Conservation (phyloP, 208 protist species). For the Leptomonas pyrrhocoris region DNA sequence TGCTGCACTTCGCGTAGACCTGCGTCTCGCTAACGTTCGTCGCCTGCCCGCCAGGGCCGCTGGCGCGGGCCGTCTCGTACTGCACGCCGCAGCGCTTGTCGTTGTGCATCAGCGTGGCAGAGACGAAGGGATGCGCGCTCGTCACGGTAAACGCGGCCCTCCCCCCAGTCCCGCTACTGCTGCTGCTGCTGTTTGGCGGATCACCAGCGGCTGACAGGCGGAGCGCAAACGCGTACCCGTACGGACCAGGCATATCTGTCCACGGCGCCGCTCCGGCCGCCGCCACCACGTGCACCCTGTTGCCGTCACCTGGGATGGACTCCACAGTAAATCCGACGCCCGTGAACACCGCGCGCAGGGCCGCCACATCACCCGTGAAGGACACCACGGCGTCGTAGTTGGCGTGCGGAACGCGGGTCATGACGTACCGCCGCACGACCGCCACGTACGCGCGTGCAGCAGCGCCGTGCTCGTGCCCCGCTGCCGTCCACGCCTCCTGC, state of each 20-base stretch:
- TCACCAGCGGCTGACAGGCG: conserved; percentile 20
- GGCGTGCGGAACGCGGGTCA: conserved; percentile 49
- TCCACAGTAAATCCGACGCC: conserved; percentile 44
- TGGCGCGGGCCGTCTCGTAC: conserved; percentile 82
- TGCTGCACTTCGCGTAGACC: conserved; percentile 76
- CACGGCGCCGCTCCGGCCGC: conserved; percentile 27
- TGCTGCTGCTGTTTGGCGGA: neutral
- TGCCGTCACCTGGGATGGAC: conserved; percentile 5
- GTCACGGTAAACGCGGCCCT: conserved; percentile 40
- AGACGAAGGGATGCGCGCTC: conserved; percentile 56
- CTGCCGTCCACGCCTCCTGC: conserved; percentile 59
- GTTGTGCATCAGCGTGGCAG: conserved; percentile 59
- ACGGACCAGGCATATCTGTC: conserved; percentile 46
- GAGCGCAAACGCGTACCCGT: conserved; percentile 51
- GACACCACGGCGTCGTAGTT: conserved; percentile 76
- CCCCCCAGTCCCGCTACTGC: neutral
- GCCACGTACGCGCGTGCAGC: conserved; percentile 63
- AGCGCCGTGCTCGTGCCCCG: conserved; percentile 26
- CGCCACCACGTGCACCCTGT: conserved; percentile 33
- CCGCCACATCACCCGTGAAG: conserved; percentile 40
- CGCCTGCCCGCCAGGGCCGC: conserved; percentile 88
- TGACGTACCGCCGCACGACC: conserved; percentile 53
- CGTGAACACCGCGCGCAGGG: conserved; percentile 26
- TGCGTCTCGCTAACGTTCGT: conserved; percentile 90
- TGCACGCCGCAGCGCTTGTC: conserved; percentile 40